Percentiles rank a stretch among this genome's conserved stretches.
Evolutionary conservation across 768 basidiomycete species (phyloP).

Genomic region (Saitozyma podzolica): DNA sequence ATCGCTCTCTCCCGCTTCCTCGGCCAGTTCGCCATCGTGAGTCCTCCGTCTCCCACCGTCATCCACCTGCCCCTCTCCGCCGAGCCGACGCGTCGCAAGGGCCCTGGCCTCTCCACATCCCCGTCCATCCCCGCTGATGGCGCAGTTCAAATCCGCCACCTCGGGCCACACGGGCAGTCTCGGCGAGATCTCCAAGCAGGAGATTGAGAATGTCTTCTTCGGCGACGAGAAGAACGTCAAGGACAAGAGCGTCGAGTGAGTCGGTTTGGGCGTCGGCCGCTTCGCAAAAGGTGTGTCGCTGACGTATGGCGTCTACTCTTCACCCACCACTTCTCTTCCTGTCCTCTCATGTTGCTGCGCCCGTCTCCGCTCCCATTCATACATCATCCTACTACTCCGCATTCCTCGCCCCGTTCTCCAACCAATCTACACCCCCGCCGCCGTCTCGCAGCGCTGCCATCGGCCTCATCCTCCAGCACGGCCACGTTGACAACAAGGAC

Average conservation of each 20-base stretch:
- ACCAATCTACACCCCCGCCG: neutral
- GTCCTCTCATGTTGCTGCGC: neutral
- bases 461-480: conserved; percentile 39
- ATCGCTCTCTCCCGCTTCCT: conserved; percentile 44
- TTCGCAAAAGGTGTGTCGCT: neutral
- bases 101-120: neutral
- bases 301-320: neutral
- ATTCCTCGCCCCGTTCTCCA: neutral
- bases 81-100: neutral
- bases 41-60: conserved; percentile 3
- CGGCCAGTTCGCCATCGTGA: conserved; percentile 42
- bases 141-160: conserved; percentile 39
- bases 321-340: conserved; percentile 1
- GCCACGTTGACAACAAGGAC: conserved; percentile 33
- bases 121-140: conserved; percentile 2
- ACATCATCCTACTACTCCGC: no score
- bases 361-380: neutral
- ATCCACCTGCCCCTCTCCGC: neutral
- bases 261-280: conserved; percentile 8
- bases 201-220: conserved; percentile 46
- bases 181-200: conserved; percentile 44
- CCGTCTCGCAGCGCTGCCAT: conserved; percentile 39
- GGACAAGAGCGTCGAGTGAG: conserved; percentile 47
- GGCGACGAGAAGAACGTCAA: conserved; percentile 44
- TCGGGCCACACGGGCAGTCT: conserved; percentile 45